Percentiles rank a stretch among this genome's conserved stretches.
phyloP scores from a whole-genome alignment of 2,329 filamentous ascomycete genomes.

The Penicillium thymicola region DNA sequence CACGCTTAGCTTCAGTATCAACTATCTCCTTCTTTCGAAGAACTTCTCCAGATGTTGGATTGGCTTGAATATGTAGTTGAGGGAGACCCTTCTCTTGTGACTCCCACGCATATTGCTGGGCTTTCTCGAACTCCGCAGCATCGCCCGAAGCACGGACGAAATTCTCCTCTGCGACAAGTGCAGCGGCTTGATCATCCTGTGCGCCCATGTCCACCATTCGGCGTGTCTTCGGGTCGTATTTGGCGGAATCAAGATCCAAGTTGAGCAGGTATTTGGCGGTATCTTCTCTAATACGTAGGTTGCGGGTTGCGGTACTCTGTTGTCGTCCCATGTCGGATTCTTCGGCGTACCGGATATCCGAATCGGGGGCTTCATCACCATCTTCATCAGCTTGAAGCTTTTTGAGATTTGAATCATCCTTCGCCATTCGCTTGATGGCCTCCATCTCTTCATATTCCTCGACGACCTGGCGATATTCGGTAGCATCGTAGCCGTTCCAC shows the following conservation, averaged over 20 bases:
- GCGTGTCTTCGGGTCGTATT: conserved; percentile 95
- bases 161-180: conserved; percentile 85
- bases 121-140: conserved; percentile 85
- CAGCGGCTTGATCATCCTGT: conserved; percentile 73
- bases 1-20: conserved; percentile 66
- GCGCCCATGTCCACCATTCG: conserved; percentile 84
- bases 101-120: conserved; percentile 92
- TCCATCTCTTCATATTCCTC: conserved; percentile 87
- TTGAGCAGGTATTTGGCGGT: conserved; percentile 96
- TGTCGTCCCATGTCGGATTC: conserved; percentile 96
- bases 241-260: conserved; percentile 90
- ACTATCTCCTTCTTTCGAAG: conserved; percentile 74
- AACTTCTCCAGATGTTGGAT: conserved; percentile 88
- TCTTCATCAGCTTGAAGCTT: conserved; percentile 54
- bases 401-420: conserved; percentile 49
- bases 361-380: conserved; percentile 44
- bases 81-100: conserved; percentile 78
- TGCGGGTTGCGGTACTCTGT: conserved; percentile 84
- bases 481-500: conserved; percentile 96
- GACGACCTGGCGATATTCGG: conserved; percentile 81
- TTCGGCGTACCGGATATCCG: conserved; percentile 72
- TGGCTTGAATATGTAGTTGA: conserved; percentile 88
- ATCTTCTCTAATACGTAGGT: conserved; percentile 89
- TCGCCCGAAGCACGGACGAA: conserved; percentile 87
- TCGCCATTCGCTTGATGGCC: conserved; percentile 61